phyloP scores from a whole-genome alignment of 202 grass and related monocot species.

The Hordeum pubiflorum region DNA sequence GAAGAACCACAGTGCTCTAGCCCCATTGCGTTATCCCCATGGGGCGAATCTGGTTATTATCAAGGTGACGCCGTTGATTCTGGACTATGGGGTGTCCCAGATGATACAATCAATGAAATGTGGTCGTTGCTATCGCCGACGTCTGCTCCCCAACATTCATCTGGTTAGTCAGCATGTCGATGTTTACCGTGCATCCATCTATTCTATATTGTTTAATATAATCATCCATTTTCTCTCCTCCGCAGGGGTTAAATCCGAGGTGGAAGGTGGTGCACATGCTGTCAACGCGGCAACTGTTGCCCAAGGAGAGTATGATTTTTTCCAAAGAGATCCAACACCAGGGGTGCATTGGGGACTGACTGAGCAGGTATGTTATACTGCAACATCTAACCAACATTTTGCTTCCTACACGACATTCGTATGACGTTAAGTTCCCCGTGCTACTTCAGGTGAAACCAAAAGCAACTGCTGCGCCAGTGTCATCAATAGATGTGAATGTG shows the following conservation, averaged over 20 bases:
- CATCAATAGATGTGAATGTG: slow-evolving; percentile 7
- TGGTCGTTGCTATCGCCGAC: slow-evolving; percentile 46
- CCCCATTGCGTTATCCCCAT: slow-evolving; percentile 44
- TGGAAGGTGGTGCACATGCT: background rate
- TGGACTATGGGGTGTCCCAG: slow-evolving; percentile 36
- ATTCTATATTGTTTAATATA: slow-evolving; percentile 1
- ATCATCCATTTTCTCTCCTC: slow-evolving; percentile 23
- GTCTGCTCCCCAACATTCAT: slow-evolving; percentile 25
- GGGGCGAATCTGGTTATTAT: slow-evolving; percentile 48
- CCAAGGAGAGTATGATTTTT: slow-evolving; percentile 13
- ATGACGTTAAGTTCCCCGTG: background rate
- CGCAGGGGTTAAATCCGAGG: slow-evolving; percentile 19
- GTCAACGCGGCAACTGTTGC: slow-evolving; percentile 5
- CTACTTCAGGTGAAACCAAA: slow-evolving; percentile 21
- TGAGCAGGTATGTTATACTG: slow-evolving; percentile 36
- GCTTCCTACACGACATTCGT: background rate
- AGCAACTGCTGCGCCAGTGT: background rate
- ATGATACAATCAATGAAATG: slow-evolving; percentile 35
- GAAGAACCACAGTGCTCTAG: slow-evolving; percentile 48
- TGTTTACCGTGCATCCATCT: slow-evolving; percentile 17
- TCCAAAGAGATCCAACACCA: slow-evolving; percentile 18
- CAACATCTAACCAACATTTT: background rate
- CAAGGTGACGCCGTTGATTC: slow-evolving; percentile 44
- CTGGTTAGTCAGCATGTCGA: slow-evolving; percentile 31
- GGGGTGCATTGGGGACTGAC: slow-evolving; percentile 28